Base-by-base conservation (phyloP, 108 stramenopile genomes). In the Cyclotella atomus region DNA sequence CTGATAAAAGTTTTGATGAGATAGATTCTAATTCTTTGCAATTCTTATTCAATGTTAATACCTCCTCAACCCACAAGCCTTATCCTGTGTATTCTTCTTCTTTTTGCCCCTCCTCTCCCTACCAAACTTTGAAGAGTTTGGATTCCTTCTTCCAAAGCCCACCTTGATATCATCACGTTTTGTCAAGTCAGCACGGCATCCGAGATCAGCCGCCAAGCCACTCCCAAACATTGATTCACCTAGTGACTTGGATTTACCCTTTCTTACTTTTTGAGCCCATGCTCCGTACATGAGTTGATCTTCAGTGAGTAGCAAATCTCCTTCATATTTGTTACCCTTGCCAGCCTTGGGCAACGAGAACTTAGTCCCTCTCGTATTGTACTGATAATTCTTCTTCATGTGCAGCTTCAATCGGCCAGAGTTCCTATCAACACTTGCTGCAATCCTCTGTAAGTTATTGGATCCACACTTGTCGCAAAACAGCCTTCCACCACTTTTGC, bases 391-490 rank as follows among this genome's bases (percentile, higher is more conserved):
- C 71, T 91, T 91, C 72, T 81, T 83, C 60, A 98, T 88, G 63
- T 98, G 97, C 59, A 97, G 67, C 45, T 83, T 81, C 43, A 94
- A 73, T 29, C 91, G 83, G 21, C 98, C 98, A 12, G 96, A 94
- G 61, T 86, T 86, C 46, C 87, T 89, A 85, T 97, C 94, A 33
- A 97, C 89, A 70, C 92, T 94, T 62, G 85, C 85, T 0, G 95
- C 87, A 35, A 99, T 88, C 16, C 97, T 85, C 34, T 91, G 88
- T 71, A 99, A 80, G 50, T 85, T 77, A 56, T 90, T 88, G 47
- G 84, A 89, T 38, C 99, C 99, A 79, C 99, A 99, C 44, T 79
- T 73, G n/a, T 88, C 81, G 76, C 99, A 99, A 75, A 99, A 99
- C 53, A 97, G 73, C 25, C 94, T 72, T n/a, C 84, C 83, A 8